Evolutionary conservation across 129 eudicot genomes (phyloP).

Genomic region (Lactuca sativa): DNA sequence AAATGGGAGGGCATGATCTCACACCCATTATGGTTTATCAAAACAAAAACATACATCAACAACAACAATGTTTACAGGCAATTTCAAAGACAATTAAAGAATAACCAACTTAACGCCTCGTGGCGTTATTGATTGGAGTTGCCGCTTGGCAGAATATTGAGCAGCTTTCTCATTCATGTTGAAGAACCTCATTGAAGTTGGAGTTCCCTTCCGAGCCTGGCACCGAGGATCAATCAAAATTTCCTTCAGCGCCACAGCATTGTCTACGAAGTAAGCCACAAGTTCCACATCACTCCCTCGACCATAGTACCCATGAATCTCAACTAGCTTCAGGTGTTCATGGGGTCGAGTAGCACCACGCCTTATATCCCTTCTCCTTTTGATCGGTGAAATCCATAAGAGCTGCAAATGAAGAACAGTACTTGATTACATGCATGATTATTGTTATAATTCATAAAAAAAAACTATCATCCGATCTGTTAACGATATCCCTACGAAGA

Average conservation of each 20-base stretch:
- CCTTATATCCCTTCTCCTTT: not conserved
- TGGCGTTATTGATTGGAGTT: not conserved
- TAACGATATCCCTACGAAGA: too few relatives aligned
- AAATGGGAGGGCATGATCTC: too few relatives aligned
- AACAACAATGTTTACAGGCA: too few relatives aligned
- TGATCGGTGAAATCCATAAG: not conserved
- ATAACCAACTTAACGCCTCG: not conserved
- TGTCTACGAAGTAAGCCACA: not conserved
- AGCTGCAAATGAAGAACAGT: not conserved
- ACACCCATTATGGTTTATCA: too few relatives aligned
- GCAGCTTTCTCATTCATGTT: not conserved
- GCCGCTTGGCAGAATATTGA: not conserved
- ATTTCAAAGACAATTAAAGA: not conserved
- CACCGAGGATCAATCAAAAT: not conserved
- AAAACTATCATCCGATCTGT: too few relatives aligned
- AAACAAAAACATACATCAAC: too few relatives aligned
- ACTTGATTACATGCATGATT: too few relatives aligned
- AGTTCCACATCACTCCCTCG: constrained; percentile 9
- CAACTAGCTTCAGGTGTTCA: not conserved
- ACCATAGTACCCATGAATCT: not conserved
- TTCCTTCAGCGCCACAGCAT: not conserved
- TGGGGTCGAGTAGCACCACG: not conserved
- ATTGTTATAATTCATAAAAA: too few relatives aligned
- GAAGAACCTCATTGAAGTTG: too few relatives aligned
- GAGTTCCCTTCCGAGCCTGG: not conserved